These are phyloP conservation scores for Prototheca cutis DNA, from an alignment of 163 green algal genomes.

Conservation along the genomic window DNA sequence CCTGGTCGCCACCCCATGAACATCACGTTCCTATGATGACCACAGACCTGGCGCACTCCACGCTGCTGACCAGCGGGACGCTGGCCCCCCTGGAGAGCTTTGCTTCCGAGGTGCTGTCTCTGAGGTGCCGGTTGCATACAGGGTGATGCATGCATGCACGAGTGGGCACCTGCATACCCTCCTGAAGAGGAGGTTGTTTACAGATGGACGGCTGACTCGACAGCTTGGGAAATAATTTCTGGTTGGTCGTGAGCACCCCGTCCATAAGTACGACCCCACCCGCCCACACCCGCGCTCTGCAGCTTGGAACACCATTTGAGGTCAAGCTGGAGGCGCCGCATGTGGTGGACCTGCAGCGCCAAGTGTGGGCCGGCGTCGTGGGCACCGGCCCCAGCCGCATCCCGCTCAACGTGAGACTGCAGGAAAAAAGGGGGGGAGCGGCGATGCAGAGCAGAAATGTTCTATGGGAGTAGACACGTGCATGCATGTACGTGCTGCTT, in stretches of 20 bases:
- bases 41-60: constrained; percentile 34
- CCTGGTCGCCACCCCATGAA: not conserved
- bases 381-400: constrained; percentile 43
- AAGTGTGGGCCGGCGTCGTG: constrained; percentile 57
- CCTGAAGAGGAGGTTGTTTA: too few species aligned
- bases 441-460: too few species aligned
- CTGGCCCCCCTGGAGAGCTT: constrained; percentile 73
- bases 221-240: too few species aligned
- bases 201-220: too few species aligned
- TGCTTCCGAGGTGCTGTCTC: constrained; percentile 62
- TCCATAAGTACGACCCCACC: too few species aligned
- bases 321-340: constrained; percentile 74
- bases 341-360: constrained; percentile 72
- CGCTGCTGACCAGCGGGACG: constrained; percentile 78
- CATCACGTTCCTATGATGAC: not conserved
- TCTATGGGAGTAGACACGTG: not conserved
- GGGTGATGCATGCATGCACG: too few species aligned
- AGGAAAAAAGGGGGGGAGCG: not conserved
- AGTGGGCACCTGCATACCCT: too few species aligned
- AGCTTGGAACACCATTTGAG: constrained; percentile 65
- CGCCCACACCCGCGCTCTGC: too few species aligned
- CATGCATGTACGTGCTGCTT: not conserved
- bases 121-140: too few species aligned
- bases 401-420: constrained; percentile 9
- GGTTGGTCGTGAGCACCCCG: too few species aligned